phyloP scores from a whole-genome alignment of 176 grass and related monocot genomes.

The Oryza glumipatula region DNA sequence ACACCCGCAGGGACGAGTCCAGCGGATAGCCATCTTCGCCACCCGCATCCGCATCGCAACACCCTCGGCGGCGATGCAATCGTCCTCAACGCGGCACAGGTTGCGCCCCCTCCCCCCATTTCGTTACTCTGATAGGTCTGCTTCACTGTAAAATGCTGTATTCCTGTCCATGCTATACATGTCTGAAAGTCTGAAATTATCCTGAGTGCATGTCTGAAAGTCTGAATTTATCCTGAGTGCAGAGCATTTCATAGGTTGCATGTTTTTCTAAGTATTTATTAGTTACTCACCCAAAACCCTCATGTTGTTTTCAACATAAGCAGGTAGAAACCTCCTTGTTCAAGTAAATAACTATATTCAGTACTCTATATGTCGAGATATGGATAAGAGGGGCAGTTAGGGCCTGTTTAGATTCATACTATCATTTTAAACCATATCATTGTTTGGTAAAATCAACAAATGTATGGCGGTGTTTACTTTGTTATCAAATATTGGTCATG shows the following conservation, averaged over 20 bases:
- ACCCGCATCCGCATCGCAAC: not conserved
- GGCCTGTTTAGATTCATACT: too few relatives aligned
- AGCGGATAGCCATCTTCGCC: not conserved
- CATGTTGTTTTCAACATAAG: too few relatives aligned
- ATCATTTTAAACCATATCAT: too few relatives aligned
- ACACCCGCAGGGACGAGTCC: not conserved
- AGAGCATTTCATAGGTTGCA: not conserved
- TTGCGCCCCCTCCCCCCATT: not conserved
- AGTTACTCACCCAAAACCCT: too few relatives aligned
- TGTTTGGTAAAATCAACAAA: too few relatives aligned
- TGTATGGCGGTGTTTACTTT: too few relatives aligned
- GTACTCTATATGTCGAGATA: not conserved
- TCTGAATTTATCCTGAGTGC: not conserved
- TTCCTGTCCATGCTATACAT: not conserved
- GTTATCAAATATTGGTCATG: too few relatives aligned
- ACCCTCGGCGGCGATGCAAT: not conserved
- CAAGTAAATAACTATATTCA: not conserved
- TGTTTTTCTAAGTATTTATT: not conserved
- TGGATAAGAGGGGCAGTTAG: not conserved
- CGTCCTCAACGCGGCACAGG: conserved; percentile 13
- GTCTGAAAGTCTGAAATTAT: not conserved
- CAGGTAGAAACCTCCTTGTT: not conserved
- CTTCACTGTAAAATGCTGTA: not conserved
- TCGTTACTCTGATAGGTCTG: too few relatives aligned
- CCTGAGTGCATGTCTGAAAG: not conserved